Evolutionary conservation across 2,329 filamentous ascomycete genomes (phyloP), one percentile per base, ranked within the genome.

Genomic region (Fusarium cicatricum): DNA sequence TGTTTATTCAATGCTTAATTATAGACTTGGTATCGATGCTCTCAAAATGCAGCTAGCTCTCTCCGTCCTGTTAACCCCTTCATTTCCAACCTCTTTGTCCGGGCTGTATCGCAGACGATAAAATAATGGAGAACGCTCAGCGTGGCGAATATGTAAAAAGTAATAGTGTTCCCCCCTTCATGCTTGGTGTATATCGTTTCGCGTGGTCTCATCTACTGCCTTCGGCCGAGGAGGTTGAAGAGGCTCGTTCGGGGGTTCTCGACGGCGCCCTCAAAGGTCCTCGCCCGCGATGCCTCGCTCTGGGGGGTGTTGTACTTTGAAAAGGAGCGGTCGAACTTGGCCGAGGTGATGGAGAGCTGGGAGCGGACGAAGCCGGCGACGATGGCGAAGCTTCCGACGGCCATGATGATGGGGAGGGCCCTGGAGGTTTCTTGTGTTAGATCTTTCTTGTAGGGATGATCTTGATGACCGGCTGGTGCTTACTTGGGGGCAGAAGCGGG

Each of bases 281-380:
- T 72, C 45, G 55, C 62, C 21, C 74, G 68, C 12, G 66, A 68
- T 5, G 70, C 71, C 47, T 77, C 74, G 52, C 75, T 77, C 55
- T 74, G 58, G 6, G 72, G 59, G 8, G 70, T 75, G 63, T 75
- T 70, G 69, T 77, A 77, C 52, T 72, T 70, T 31, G 71, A 50
- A 55, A 77, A 77, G 57, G 70, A 74, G 34, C 70, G 70, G 56
- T 77, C 75, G 65, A 77, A 72, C 5, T 68, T 71, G 26, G 61
- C 59, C 5, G 74, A 75, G 48, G 73, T 70, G 26, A 50, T 65
- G 34, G 56, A 47, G 37, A 77, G 70, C 41, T 76, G 74, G 12
- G 54, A 62, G 45, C 62, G 61, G 45, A 77, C 69, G 55, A 74
- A 76, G 54, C 62, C 52, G n/a, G 52, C 73, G 21, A 76, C 57